Base-by-base conservation (phyloP, 2,329 filamentous ascomycete species). In the Verticillium nonalfalfae region DNA sequence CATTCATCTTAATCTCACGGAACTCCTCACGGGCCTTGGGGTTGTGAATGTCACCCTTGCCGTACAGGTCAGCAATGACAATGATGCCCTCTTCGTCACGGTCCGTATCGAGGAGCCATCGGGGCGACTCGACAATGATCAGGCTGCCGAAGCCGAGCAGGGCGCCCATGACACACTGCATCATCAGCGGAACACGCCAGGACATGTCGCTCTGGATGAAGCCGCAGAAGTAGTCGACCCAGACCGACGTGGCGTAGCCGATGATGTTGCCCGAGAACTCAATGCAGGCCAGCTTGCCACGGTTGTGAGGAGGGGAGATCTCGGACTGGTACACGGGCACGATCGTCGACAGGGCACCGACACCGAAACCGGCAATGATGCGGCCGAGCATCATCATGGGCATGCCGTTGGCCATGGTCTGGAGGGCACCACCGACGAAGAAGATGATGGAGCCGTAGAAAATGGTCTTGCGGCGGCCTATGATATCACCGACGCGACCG, bases 81-180 rank as follows among this genome's bases (percentile, higher is more conserved):
- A 97, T 89, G 76, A 99, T 97, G 59, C 95, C 95, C 75, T 99
- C 95, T 74, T 99, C 95, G 71, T 99, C 95, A 70, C 97, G 91
- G 69, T 99, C 95, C 72, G 97, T 97, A 73, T 99, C 95, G 57
- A 99, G 82, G 9, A 99, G 86, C 95, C 95, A 99, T 79, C 93
- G 89, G 55, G 95, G 95, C 33, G 95, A 98, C 78, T 99, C 95
- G 66, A 96, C 95, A 71, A 99, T 98, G 66, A 98, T 80, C 70
- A 98, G 79, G 74, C 93, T 97, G 61, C 95, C 95, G 59, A 93
- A 61, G 9, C 87, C 94, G 38, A 99, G 84, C 57, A 99, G 81
- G 54, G 85, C 85, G 36, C 95, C 95, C 93, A 99, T 98, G 56
- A 96, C 75, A 71, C 95, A 97, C 76, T 99, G 95, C 88, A 97